phyloP scores from a whole-genome alignment of 1,284 basidiomycete species.

The Austroboletus novae-zelandiae region DNA sequence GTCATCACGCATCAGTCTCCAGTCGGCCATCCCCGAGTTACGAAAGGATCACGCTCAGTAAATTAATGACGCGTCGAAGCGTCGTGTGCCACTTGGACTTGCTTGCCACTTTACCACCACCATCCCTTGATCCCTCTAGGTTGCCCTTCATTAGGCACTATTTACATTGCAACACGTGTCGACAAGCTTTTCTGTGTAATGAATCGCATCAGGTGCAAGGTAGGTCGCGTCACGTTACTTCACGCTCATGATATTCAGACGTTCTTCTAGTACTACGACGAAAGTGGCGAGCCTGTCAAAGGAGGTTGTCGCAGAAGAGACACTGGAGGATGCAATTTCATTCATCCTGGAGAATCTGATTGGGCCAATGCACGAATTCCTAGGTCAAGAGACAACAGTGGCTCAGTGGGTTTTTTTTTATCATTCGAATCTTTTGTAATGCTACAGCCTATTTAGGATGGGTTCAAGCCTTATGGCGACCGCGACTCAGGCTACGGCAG shows the following conservation, averaged over 20 bases:
- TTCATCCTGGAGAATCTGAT: constrained; percentile 26
- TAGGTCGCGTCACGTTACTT: constrained; percentile 16
- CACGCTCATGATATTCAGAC: constrained; percentile 7
- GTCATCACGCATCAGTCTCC: no score
- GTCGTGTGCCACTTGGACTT: constrained; percentile 4
- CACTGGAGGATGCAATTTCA: constrained; percentile 20
- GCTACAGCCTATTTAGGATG: constrained; percentile 5
- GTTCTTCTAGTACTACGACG: constrained; percentile 25
- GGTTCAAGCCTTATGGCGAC: constrained; percentile 6
- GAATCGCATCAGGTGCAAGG: constrained; percentile 24
- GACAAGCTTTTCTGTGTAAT: constrained; percentile 18
- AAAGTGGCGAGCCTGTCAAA: constrained; percentile 20
- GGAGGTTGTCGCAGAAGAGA: constrained; percentile 21
- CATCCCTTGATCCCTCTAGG: neutral
- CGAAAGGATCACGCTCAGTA: neutral
- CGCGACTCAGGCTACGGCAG: neutral
- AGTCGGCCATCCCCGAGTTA: no score
- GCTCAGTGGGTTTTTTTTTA: constrained; percentile 16
- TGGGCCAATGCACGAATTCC: constrained; percentile 20
- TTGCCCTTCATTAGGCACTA: neutral
- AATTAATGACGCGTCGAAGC: constrained; percentile 1
- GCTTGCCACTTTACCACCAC: neutral
- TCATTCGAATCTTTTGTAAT: neutral
- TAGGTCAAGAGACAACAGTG: constrained; percentile 12
- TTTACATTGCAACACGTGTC: neutral